Conservation (phyloP, 2,329 filamentous ascomycete species). For the Xylariaceae sp. region DNA sequence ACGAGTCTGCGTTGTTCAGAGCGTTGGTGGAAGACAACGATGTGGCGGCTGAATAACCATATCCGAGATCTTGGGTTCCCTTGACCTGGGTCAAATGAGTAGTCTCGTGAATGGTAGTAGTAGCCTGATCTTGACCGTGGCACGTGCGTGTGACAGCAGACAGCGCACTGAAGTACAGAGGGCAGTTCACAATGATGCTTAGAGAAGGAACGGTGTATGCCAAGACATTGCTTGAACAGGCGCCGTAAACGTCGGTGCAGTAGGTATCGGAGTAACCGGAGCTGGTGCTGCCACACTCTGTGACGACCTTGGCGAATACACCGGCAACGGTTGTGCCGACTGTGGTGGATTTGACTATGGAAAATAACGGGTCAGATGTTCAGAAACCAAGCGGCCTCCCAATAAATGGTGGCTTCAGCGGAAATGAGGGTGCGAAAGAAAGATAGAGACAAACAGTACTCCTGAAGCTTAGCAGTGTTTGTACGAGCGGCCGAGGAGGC, state of each 20-base stretch:
- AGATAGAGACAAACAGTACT: conserved; percentile 41
- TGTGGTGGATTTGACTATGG: conserved; percentile 43
- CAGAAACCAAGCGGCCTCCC: no score
- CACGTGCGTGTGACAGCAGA: conserved; percentile 49
- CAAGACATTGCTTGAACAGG: conserved; percentile 51
- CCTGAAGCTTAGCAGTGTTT: conserved; percentile 61
- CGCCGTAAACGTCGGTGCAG: conserved; percentile 56
- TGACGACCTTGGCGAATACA: conserved; percentile 39
- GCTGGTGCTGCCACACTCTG: conserved; percentile 52
- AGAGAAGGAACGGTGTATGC: conserved; percentile 59
- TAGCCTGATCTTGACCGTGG: conserved; percentile 64
- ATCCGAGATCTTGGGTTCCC: conserved; percentile 59
- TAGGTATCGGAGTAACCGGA: conserved; percentile 51
- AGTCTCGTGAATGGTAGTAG: conserved; percentile 63
- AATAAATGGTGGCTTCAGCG: no score
- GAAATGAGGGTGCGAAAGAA: no score
- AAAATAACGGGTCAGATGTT: no score
- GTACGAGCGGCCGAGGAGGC: conserved; percentile 55
- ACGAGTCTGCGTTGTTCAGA: conserved; percentile 64
- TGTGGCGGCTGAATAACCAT: conserved; percentile 51
- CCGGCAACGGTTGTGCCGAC: conserved; percentile 44
- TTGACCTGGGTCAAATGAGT: conserved; percentile 59
- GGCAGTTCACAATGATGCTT: conserved; percentile 61
- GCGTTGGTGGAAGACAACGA: conserved; percentile 48
- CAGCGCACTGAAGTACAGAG: conserved; percentile 55